These are phyloP conservation scores for Tricholomella constricta DNA, from an alignment of 768 basidiomycete species.

Conservation along the genomic window DNA sequence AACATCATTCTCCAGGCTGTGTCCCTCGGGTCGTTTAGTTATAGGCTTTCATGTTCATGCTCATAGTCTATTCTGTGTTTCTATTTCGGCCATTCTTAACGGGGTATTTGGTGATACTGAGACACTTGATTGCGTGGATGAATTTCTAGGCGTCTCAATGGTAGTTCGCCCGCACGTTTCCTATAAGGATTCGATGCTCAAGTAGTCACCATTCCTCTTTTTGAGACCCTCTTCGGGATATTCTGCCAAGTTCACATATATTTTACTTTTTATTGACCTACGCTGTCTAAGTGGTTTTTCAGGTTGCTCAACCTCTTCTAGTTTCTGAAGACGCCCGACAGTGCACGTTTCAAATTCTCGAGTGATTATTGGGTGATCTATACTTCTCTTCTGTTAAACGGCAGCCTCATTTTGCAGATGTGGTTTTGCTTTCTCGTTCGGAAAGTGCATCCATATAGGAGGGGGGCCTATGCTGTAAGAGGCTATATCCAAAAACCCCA, in stretches of 20 bases:
- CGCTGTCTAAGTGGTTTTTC: constrained; percentile 60
- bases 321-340: constrained; percentile 59
- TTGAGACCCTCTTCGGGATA: background rate
- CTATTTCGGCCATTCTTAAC: too few species aligned
- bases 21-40: too few species aligned
- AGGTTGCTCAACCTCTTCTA: constrained; percentile 71
- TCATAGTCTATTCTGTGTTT: too few species aligned
- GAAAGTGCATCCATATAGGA: constrained; percentile 54
- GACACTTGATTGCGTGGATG: background rate
- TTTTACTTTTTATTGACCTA: constrained; percentile 1
- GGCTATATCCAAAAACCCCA: too few species aligned
- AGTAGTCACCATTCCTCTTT: too few species aligned
- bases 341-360: constrained; percentile 65
- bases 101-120: too few species aligned
- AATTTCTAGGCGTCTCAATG: constrained; percentile 5
- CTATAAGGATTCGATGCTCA: constrained; percentile 4
- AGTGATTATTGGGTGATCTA: constrained; percentile 40
- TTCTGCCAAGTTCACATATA: background rate
- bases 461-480: too few species aligned
- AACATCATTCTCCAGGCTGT: too few species aligned
- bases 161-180: background rate
- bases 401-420: constrained; percentile 41
- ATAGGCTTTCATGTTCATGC: too few species aligned
- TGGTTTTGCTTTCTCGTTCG: constrained; percentile 74
- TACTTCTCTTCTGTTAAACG: background rate